A percentile compares a stretch with the other conserved stretches of the same genome.
Conservation (phyloP, 2,329 filamentous ascomycete species). For the Aspergillus sp. region DNA sequence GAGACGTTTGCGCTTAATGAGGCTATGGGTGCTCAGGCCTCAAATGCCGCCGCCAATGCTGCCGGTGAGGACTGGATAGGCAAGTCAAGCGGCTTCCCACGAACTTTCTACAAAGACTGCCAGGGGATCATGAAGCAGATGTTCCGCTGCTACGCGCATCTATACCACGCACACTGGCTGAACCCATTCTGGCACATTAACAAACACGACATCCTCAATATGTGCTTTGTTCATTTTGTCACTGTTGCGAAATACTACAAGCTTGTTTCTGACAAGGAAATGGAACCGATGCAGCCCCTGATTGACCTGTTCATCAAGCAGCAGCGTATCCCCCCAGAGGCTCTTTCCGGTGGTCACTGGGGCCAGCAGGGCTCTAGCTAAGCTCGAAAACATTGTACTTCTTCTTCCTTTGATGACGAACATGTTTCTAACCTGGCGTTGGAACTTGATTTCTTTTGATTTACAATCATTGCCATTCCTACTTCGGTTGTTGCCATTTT, state of each 20-base stretch:
- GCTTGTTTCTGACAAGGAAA: constrained; percentile 82
- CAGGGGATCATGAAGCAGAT: constrained; percentile 96
- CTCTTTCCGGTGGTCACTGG: constrained; percentile 44
- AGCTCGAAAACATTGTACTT: constrained; percentile 16
- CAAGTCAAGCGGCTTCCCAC: constrained; percentile 88
- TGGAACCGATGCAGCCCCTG: constrained; percentile 93
- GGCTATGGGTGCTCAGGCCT: constrained; percentile 49
- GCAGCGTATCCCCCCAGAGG: constrained; percentile 77
- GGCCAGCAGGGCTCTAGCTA: constrained; percentile 36
- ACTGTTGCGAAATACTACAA: constrained; percentile 77
- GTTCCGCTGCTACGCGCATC: constrained; percentile 96
- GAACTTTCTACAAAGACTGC: constrained; percentile 84
- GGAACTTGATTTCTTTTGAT: constrained; percentile 20
- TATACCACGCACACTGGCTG: constrained; percentile 94
- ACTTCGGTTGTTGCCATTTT: constrained; percentile 9
- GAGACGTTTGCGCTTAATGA: constrained; percentile 56
- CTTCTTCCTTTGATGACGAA: constrained; percentile 20
- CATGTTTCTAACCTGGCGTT: constrained; percentile 36
- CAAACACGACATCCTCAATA: constrained; percentile 70
- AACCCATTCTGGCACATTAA: constrained; percentile 83
- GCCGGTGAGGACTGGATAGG: constrained; percentile 76
- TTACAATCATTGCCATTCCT: constrained; percentile 20
- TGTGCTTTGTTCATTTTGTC: constrained; percentile 83
- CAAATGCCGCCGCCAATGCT: constrained; percentile 58
- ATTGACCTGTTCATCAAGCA: constrained; percentile 90